A percentile compares a stretch with the other conserved stretches of the same genome.
Evolutionary conservation across 1,139 yeast genomes (phyloP).

Genomic region (Kodamaea sp.): DNA sequence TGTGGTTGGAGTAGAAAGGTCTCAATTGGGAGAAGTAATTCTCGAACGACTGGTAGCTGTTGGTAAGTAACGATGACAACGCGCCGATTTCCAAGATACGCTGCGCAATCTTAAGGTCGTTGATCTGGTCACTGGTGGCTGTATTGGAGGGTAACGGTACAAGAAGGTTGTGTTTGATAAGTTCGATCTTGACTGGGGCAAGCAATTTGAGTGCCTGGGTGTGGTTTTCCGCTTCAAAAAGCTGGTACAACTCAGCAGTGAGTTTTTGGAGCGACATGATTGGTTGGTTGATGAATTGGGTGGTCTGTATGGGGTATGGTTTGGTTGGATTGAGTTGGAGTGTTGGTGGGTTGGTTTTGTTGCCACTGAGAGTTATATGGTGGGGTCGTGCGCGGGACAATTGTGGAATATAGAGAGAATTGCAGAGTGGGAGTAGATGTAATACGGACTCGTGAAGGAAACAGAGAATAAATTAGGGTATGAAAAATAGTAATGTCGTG

Average conservation of each 20-base stretch:
- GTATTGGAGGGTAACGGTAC: constrained; percentile 59
- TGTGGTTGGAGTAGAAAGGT: constrained; percentile 61
- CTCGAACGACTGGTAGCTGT: constrained; percentile 66
- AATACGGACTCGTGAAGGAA: too few relatives aligned
- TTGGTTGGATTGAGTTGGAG: too few relatives aligned
- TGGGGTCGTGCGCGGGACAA: too few relatives aligned
- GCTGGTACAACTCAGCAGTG: constrained; percentile 65
- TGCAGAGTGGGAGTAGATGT: too few relatives aligned
- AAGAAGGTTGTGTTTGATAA: constrained; percentile 74
- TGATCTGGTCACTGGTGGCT: constrained; percentile 44
- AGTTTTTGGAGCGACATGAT: constrained; percentile 51
- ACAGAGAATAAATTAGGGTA: too few relatives aligned
- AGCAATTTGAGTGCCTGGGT: constrained; percentile 59
- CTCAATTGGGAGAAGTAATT: constrained; percentile 74
- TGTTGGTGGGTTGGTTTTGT: too few relatives aligned
- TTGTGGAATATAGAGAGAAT: too few relatives aligned
- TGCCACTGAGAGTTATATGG: too few relatives aligned
- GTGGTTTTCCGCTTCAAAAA: constrained; percentile 65
- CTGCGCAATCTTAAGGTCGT: constrained; percentile 77
- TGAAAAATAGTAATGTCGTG: too few relatives aligned
- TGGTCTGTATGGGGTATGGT: too few relatives aligned
- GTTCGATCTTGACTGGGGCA: constrained; percentile 73
- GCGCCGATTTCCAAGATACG: constrained; percentile 88
- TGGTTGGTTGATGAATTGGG: too few relatives aligned
- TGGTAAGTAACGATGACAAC: constrained; percentile 64